Percentiles rank a stretch among this genome's conserved stretches.
Conservation (phyloP, 208 protist species). For the Trichomonas tenax region DNA sequence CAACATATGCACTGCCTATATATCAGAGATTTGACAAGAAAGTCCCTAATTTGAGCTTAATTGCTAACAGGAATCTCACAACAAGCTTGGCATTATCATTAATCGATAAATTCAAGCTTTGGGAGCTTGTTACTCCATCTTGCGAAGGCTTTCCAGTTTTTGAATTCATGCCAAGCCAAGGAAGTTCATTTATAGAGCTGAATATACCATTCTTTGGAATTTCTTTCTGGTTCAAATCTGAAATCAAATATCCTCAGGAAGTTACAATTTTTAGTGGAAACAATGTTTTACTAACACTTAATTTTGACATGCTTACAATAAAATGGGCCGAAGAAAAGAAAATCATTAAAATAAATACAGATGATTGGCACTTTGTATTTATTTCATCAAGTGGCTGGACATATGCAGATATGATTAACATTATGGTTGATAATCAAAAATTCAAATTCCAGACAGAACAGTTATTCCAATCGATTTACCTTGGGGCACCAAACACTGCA, state of each 20-base stretch:
- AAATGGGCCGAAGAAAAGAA: not conserved
- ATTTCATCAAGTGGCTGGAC: not conserved
- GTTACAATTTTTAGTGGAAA: not conserved
- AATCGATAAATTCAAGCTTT: not conserved
- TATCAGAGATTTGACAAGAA: not conserved
- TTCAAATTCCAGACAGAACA: not conserved
- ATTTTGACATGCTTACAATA: not conserved
- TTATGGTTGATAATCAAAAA: not conserved
- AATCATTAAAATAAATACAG: not conserved
- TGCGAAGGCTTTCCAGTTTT: not conserved
- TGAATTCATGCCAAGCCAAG: not conserved
- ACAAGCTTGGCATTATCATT: not conserved
- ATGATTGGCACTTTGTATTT: not conserved
- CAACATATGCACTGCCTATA: not conserved
- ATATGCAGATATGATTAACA: not conserved
- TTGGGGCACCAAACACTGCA: not conserved
- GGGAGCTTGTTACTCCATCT: too few relatives aligned
- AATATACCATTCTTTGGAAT: not conserved
- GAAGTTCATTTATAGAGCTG: not conserved
- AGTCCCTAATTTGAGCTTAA: not conserved
- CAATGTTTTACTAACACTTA: not conserved
- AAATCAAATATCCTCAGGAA: not conserved
- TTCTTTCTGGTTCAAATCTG: not conserved
- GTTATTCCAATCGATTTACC: not conserved
- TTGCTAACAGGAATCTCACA: not conserved